These are phyloP conservation scores for Chrysoporthe puriensis DNA, from an alignment of 2,329 filamentous ascomycete species.

Conservation along the genomic window DNA sequence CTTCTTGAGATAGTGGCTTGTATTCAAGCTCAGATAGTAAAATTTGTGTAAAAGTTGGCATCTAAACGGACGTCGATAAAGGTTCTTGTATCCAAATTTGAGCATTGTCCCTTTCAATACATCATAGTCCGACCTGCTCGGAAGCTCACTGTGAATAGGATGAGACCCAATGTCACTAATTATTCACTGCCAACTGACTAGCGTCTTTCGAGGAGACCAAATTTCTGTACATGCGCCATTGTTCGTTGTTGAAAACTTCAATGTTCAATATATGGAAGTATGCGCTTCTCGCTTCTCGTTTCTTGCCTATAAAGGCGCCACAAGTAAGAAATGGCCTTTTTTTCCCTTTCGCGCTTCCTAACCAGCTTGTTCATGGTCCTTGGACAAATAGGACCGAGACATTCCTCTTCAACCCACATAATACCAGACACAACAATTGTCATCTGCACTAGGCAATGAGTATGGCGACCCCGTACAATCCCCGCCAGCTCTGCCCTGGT, in stretches of 20 bases:
- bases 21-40: neutral
- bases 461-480: neutral
- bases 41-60: neutral
- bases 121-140: neutral
- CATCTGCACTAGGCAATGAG: neutral
- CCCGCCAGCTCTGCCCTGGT: neutral
- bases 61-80: neutral
- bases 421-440: too few species aligned
- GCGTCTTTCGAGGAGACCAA: too few species aligned
- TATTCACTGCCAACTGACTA: too few species aligned
- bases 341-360: neutral
- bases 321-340: neutral
- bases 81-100: too few species aligned
- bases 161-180: too few species aligned
- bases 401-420: neutral
- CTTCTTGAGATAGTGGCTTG: neutral
- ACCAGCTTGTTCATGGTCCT: neutral
- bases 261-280: too few species aligned
- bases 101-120: neutral
- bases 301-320: neutral
- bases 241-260: too few species aligned
- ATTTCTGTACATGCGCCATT: too few species aligned
- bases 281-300: too few species aligned
- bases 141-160: neutral
- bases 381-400: neutral